These are phyloP conservation scores for Schizochytrium sp. DNA, from an alignment of 108 stramenopile species.

Conservation along the genomic window DNA sequence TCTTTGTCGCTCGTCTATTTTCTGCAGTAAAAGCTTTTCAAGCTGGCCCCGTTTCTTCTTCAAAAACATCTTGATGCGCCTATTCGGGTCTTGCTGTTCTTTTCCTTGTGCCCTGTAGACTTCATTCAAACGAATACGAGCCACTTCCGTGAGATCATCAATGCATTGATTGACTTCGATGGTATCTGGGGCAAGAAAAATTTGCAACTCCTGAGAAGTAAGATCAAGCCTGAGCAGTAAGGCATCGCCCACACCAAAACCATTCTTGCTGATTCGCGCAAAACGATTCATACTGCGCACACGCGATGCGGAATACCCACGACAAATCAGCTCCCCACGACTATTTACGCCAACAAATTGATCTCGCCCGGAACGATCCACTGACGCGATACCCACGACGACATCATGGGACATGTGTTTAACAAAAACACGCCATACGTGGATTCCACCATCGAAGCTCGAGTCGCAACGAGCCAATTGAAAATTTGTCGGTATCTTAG, in stretches of 20 bases:
- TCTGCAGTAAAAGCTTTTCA: neutral
- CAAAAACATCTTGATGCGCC: neutral
- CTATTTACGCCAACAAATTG: constrained; percentile 35
- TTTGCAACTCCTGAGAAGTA: neutral
- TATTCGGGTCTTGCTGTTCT: neutral
- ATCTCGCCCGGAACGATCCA: neutral
- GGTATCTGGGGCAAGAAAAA: neutral
- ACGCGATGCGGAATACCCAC: neutral
- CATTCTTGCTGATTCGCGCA: constrained; percentile 30
- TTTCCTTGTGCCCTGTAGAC: neutral
- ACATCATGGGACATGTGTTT: neutral
- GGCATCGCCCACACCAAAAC: neutral
- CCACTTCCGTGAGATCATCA: constrained; percentile 44
- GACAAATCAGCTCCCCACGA: neutral
- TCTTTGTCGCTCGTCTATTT: neutral
- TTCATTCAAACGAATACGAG: neutral
- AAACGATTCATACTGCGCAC: neutral
- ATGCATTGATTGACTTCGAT: neutral
- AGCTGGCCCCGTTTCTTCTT: neutral
- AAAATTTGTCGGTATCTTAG: neutral
- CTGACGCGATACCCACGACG: neutral
- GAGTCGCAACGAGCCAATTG: neutral
- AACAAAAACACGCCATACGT: neutral
- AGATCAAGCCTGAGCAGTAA: constrained; percentile 28
- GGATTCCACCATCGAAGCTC: neutral